phyloP scores from a whole-genome alignment of 2,329 filamentous ascomycete species.

The Cladosporium sp. region DNA sequence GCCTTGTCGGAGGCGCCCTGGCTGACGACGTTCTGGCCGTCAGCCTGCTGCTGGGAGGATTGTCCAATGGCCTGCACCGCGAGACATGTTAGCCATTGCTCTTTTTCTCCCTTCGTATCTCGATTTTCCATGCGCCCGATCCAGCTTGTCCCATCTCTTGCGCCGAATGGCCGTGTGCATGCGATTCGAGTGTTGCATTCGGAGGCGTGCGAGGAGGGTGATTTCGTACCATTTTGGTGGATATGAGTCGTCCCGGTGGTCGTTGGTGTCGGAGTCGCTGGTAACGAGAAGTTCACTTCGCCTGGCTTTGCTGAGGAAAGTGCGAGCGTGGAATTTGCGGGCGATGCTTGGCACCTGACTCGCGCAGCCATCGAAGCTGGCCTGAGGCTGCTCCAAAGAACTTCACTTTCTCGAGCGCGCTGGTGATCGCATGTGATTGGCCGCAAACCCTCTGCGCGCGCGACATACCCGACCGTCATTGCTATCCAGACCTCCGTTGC shows the following conservation, averaged over 20 bases:
- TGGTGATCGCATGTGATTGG: constrained; percentile 2
- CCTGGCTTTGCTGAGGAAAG: constrained; percentile 4
- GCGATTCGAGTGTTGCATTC: constrained; percentile 12
- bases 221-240: constrained; percentile 10
- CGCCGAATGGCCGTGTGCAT: background rate
- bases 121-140: constrained; percentile 15
- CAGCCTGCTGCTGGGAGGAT: constrained; percentile 28
- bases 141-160: constrained; percentile 1
- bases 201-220: constrained; percentile 13
- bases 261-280: constrained; percentile 13
- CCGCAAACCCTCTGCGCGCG: constrained; percentile 10
- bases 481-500: background rate
- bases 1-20: constrained; percentile 60
- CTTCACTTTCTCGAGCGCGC: constrained; percentile 10
- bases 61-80: constrained; percentile 24
- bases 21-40: constrained; percentile 24
- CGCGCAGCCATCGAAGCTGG: background rate
- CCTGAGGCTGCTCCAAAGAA: background rate
- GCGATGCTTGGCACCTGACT: constrained; percentile 4
- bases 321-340: constrained; percentile 3
- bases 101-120: constrained; percentile 29
- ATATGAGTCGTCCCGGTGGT: constrained; percentile 13
- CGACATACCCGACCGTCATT: constrained; percentile 10
- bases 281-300: background rate
- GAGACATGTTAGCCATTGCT: constrained; percentile 1